Evolutionary conservation across 352 stramenopile genomes (phyloP).

Genomic region (Elongisporangium undulatum): DNA sequence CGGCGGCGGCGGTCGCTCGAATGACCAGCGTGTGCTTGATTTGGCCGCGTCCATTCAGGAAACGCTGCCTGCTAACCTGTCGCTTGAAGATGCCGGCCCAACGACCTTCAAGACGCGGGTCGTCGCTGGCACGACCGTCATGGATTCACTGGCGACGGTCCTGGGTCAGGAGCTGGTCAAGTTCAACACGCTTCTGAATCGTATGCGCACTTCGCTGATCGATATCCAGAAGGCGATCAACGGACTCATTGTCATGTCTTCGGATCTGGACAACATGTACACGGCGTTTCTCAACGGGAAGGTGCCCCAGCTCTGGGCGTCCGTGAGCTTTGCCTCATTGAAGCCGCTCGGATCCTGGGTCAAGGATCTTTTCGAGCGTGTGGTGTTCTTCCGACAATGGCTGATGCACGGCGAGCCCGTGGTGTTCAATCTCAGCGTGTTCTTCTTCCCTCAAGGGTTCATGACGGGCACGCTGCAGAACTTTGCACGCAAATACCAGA

Average conservation of each 20-base stretch:
- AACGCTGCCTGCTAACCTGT: constrained; percentile 50
- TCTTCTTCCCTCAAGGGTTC: constrained; percentile 96
- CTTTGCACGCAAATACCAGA: constrained; percentile 93
- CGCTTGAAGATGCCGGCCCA: constrained; percentile 81
- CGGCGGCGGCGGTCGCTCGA: constrained; percentile 64
- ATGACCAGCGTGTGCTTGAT: constrained; percentile 84
- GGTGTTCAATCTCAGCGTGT: constrained; percentile 90
- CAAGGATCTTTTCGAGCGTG: constrained; percentile 82
- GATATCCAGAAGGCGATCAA: constrained; percentile 84
- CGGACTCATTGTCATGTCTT: constrained; percentile 92
- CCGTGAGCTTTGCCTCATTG: constrained; percentile 90
- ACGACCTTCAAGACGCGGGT: constrained; percentile 90
- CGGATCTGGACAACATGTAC: constrained; percentile 96
- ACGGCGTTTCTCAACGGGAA: constrained; percentile 90
- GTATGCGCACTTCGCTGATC: constrained; percentile 76
- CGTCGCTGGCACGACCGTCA: constrained; percentile 78
- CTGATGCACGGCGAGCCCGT: constrained; percentile 87
- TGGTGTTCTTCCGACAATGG: constrained; percentile 92
- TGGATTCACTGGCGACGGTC: constrained; percentile 92
- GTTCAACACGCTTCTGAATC: constrained; percentile 89
- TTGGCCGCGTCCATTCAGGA: constrained; percentile 67
- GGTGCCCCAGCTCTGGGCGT: constrained; percentile 86
- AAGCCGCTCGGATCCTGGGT: constrained; percentile 93
- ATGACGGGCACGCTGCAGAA: constrained; percentile 95
- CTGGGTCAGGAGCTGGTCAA: constrained; percentile 93